Base-by-base conservation (phyloP, 225 moss, liverwort and hornwort species). In the Antitrichia curtipendula region DNA sequence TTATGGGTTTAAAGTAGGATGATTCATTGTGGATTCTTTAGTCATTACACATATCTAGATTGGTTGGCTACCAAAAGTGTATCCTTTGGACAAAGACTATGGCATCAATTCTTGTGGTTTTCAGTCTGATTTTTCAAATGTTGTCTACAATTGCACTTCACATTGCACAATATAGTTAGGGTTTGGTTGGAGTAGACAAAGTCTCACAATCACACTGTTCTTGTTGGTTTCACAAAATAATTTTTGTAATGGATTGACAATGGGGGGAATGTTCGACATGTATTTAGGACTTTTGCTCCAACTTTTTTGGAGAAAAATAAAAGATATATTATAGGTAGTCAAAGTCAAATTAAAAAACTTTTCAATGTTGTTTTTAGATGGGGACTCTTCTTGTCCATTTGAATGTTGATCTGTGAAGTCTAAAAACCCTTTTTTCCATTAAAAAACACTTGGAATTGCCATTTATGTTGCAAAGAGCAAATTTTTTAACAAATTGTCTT, bases 151-250 rank as follows among this genome's bases (percentile, higher is more conserved):
- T n/a, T n/a, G n/a, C n/a, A n/a, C n/a, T 47, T 31, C 8, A 31
- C 4, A 47, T 1, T 31, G 1, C 10, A 49, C 13, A 32, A 21
- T 0, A 0, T 1, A 0, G 1, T 13, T 50, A 50, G 34, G 32
- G 4, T 21, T 75, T 32, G 32, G 12, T 47, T 72, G 28, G 9
- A 45, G 18, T 19, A 2, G 9, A 17, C 0, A 10, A 2, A 31
- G 16, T 4, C 4, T 73, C 11, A 29, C 1, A 1, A 2, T 11
- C 19, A 19, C 31, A 31, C 0, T 2, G 0, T 31, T 47, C 7
- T 31, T 47, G 4, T 47, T 16, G 3, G 16, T 10, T 77, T 54
- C 2, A n/a, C 4, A 34, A n/a, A 54, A 54, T 7, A 10, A 25
- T 10, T 4, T 34, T 74, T 53, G 34, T 3, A 15, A 10, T 9